Base-by-base conservation (phyloP, 306 rosid species). In the Castanea sativa region DNA sequence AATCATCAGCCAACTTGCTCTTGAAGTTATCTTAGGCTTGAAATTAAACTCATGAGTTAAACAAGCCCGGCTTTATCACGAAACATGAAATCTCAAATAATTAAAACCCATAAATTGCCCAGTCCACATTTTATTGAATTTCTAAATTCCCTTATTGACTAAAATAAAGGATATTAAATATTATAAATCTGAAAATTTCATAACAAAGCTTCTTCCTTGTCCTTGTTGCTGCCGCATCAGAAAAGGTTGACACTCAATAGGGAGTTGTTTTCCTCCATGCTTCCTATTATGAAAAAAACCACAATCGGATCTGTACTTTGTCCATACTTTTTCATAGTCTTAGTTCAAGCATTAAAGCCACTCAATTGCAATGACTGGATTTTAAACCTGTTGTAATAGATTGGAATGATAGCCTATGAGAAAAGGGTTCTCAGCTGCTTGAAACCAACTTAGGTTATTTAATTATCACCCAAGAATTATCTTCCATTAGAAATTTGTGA, bases 341-440 rank as follows among this genome's bases (percentile, higher is more conserved):
- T 16, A 13, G 7, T 64, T 29, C n/a, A 68, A 35, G 19, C 29
- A 35, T 68, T 8, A 19, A 68, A 68, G 29, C 72, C 72, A 19
- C 27, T 9, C 27, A 14, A 35, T 68, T 68, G 52, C 1, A n/a
- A 19, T 35, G 4, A 14, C 14, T 21, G 5, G 38, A 23, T 35
- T 19, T 19, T 33, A 35, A 65, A 68, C 27, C 16, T 68, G 6
- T 29, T 29, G 43, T 29, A 12, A 43, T 71, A 15, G 43, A 61
- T 78, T 56, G 23, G 33, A 61, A 49, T 23, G 12, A 53, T 55
- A 61, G 23, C 73, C 60, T 18, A 69, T 67, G 12, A 41, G 64
- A 68, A 55, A 61, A 51, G 64, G 52, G 75, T 74, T 58, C 30
- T 78, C 15, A 63, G 38, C 56, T 63, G 76, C 20, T 73, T 14